Evolutionary conservation across 495 filamentous ascomycete genomes (phyloP).

Genomic region (Penicillium macrosclerotiorum): DNA sequence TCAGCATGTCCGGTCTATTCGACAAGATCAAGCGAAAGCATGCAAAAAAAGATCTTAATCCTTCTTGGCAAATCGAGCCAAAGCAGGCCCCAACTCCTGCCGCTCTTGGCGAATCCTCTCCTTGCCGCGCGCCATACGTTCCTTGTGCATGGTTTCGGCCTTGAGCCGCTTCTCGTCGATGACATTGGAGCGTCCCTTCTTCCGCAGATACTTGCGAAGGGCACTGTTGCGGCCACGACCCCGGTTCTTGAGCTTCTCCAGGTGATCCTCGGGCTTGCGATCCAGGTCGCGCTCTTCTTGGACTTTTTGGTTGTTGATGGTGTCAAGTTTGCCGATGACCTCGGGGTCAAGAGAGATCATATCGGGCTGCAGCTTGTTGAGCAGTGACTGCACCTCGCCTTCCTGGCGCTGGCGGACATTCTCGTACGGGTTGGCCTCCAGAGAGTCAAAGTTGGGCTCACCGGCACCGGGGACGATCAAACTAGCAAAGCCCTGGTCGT

Average conservation of each 20-base stretch:
- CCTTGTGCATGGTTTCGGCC: constrained; percentile 65
- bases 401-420: constrained; percentile 90
- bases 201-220: constrained; percentile 80
- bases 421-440: constrained; percentile 97
- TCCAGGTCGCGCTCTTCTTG: constrained; percentile 75
- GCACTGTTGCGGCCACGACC: constrained; percentile 91
- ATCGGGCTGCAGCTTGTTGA: constrained; percentile 92
- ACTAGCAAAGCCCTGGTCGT: constrained; percentile 82
- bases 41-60: constrained; percentile 24
- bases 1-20: too few species aligned
- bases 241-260: constrained; percentile 69
- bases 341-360: constrained; percentile 95
- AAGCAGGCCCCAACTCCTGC: constrained; percentile 66
- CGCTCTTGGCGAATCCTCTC: constrained; percentile 60
- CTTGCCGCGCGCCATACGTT: constrained; percentile 58
- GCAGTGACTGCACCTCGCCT: constrained; percentile 79
- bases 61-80: constrained; percentile 67
- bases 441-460: constrained; percentile 92
- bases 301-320: constrained; percentile 68
- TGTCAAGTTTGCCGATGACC: constrained; percentile 82
- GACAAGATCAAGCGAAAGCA: constrained; percentile 15
- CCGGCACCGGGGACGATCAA: constrained; percentile 90
- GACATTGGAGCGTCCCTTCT: constrained; percentile 85
- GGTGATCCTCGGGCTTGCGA: constrained; percentile 62
- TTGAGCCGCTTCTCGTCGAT: constrained; percentile 81